Percentiles rank a stretch among this genome's conserved stretches.
phyloP scores from a whole-genome alignment of 371 early-diverging fungal genomes.

The Mortierella sp. region DNA sequence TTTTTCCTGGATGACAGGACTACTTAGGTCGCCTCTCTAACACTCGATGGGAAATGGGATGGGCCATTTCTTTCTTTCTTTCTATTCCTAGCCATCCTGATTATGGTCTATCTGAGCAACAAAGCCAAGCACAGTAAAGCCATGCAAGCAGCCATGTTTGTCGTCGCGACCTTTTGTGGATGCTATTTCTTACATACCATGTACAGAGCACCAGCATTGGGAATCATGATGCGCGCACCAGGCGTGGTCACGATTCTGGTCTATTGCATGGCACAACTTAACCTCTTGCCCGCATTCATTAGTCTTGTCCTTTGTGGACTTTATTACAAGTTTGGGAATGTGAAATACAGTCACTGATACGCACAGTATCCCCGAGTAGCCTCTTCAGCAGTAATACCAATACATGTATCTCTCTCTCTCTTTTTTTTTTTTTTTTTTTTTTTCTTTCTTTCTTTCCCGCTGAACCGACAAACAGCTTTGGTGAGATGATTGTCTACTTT shows the following conservation, averaged over 20 bases:
- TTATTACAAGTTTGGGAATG: conserved; percentile 65
- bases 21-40: neutral
- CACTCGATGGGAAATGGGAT: too few species aligned
- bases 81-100: conserved; percentile 56
- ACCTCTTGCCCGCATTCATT: conserved; percentile 63
- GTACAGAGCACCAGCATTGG: conserved; percentile 66
- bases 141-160: conserved; percentile 59
- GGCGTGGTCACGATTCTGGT: conserved; percentile 70
- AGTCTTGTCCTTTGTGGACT: conserved; percentile 59
- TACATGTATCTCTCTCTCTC: too few species aligned
- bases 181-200: conserved; percentile 66
- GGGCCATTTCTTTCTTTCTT: neutral
- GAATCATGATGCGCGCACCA: conserved; percentile 71
- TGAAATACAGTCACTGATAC: conserved; percentile 22
- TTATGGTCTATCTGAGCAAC: conserved; percentile 66
- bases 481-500: too few species aligned
- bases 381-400: too few species aligned
- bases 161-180: conserved; percentile 56
- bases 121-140: conserved; percentile 56
- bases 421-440: too few species aligned
- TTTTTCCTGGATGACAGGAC: neutral
- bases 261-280: conserved; percentile 66
- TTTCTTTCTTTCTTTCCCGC: too few species aligned
- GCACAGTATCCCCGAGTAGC: too few species aligned
- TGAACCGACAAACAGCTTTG: too few species aligned